Percentiles rank a stretch among this genome's conserved stretches.
These are phyloP conservation scores for Eudorina sp. DNA, from an alignment of 139 green algal genomes.

Conservation along the genomic window DNA sequence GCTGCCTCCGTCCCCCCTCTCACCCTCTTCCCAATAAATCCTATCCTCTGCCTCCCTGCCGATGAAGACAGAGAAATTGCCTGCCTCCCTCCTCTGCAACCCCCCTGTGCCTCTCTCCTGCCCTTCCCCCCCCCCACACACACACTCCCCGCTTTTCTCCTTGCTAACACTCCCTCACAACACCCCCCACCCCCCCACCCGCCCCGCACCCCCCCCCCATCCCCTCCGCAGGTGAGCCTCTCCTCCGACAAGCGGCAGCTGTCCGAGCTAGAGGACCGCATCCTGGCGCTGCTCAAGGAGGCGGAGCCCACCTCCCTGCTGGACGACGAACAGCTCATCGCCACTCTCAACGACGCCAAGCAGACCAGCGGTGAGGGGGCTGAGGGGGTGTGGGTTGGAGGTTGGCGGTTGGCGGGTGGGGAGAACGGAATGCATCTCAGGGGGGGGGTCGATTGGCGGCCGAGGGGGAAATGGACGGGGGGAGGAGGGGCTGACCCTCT, in stretches of 20 bases:
- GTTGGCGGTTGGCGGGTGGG: neutral
- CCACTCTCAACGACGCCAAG: conserved; percentile 89
- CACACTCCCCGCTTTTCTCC: too few species aligned
- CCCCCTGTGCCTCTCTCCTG: neutral
- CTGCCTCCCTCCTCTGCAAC: neutral
- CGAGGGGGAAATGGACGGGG: neutral
- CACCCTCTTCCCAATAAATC: too few species aligned
- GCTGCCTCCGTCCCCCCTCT: too few species aligned
- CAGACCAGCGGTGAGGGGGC: conserved; percentile 66
- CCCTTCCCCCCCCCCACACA: neutral
- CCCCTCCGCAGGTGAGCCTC: conserved; percentile 20
- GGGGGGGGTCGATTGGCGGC: neutral
- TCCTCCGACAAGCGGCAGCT: conserved; percentile 85
- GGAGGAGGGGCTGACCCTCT: neutral
- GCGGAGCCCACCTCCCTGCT: conserved; percentile 86
- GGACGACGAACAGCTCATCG: conserved; percentile 86
- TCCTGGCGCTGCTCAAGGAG: conserved; percentile 85
- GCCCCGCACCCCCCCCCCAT: neutral
- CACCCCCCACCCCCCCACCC: neutral
- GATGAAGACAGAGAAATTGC: neutral
- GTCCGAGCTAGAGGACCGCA: conserved; percentile 83
- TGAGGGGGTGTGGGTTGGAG: neutral
- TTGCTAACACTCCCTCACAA: neutral
- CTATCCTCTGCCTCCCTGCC: neutral
- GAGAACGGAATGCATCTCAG: neutral